A percentile compares a stretch with the other conserved stretches of the same genome.
Evolutionary conservation across 257 asterid genomes (phyloP).

Genomic region (Fraxinus quadrangulata): DNA sequence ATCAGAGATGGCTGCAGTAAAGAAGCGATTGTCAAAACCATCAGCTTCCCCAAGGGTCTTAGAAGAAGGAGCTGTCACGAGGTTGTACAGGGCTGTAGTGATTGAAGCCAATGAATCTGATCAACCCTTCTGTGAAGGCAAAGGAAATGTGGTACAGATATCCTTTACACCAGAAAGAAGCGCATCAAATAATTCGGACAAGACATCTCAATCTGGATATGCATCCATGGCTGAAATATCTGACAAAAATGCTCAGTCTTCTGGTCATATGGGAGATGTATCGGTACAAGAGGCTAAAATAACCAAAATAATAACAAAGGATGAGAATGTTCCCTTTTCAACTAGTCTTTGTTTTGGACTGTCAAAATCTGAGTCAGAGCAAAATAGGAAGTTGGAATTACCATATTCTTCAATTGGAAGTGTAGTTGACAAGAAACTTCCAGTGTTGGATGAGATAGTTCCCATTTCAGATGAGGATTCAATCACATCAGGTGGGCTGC

Average conservation of each 20-base stretch:
- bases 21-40: constrained; percentile 56
- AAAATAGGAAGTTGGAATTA: constrained; percentile 22
- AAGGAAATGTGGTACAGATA: constrained; percentile 52
- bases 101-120: constrained; percentile 40
- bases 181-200: constrained; percentile 33
- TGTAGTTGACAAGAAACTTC: constrained; percentile 28
- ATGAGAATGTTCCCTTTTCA: constrained; percentile 26
- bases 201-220: constrained; percentile 30
- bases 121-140: constrained; percentile 35
- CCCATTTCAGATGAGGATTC: constrained; percentile 34
- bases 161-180: constrained; percentile 56
- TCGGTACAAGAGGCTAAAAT: constrained; percentile 7
- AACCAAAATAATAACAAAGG: constrained; percentile 18
- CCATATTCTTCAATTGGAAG: constrained; percentile 27
- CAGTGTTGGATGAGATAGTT: constrained; percentile 33
- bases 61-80: constrained; percentile 51
- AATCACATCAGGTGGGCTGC: constrained; percentile 16
- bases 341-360: constrained; percentile 21
- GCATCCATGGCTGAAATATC: constrained; percentile 23
- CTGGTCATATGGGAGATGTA: constrained; percentile 21
- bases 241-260: constrained; percentile 29
- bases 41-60: constrained; percentile 48
- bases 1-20: constrained; percentile 88
- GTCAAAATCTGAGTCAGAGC: constrained; percentile 29
- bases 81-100: constrained; percentile 42